Evolutionary conservation across 192 early-diverging fungal genomes (phyloP).

Genomic region (Backusella tuberculispora): DNA sequence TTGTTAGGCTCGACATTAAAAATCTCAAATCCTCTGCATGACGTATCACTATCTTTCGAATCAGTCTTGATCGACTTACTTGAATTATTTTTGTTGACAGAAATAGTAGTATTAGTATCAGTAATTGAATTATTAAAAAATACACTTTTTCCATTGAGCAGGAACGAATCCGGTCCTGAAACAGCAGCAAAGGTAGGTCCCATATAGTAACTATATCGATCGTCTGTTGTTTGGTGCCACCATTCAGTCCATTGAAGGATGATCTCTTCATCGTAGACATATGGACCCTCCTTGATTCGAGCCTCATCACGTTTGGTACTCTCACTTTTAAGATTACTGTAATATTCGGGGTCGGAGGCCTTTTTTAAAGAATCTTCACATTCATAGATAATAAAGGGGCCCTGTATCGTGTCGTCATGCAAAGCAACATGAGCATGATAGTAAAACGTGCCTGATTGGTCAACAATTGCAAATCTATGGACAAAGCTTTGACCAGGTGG

Average conservation of each 20-base stretch:
- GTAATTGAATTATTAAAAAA: background rate
- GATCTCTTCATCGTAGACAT: conserved; percentile 48
- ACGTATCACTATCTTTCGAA: background rate
- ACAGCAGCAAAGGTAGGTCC: conserved; percentile 2
- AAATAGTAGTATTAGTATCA: too few species aligned
- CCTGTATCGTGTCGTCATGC: conserved; percentile 20
- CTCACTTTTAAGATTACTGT: background rate
- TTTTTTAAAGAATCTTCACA: background rate
- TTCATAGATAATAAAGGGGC: conserved; percentile 19
- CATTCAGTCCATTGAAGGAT: conserved; percentile 38
- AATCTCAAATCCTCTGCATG: conserved; percentile 18
- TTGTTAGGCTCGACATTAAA: conserved; percentile 31
- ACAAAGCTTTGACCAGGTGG: conserved; percentile 46
- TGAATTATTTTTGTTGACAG: background rate
- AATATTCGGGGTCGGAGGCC: background rate
- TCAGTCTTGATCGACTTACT: too few species aligned
- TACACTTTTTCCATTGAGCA: conserved; percentile 24
- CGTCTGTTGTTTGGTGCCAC: conserved; percentile 40
- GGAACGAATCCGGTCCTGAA: conserved; percentile 6
- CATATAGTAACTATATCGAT: conserved; percentile 8
- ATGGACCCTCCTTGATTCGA: conserved; percentile 15
- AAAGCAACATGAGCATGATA: conserved; percentile 37
- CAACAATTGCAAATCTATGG: conserved; percentile 43
- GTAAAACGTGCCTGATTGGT: conserved; percentile 50
- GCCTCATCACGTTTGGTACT: background rate